Percentiles rank a stretch among this genome's conserved stretches.
phyloP scores from a whole-genome alignment of 2,329 filamentous ascomycete species.

The Venturia pyrina region DNA sequence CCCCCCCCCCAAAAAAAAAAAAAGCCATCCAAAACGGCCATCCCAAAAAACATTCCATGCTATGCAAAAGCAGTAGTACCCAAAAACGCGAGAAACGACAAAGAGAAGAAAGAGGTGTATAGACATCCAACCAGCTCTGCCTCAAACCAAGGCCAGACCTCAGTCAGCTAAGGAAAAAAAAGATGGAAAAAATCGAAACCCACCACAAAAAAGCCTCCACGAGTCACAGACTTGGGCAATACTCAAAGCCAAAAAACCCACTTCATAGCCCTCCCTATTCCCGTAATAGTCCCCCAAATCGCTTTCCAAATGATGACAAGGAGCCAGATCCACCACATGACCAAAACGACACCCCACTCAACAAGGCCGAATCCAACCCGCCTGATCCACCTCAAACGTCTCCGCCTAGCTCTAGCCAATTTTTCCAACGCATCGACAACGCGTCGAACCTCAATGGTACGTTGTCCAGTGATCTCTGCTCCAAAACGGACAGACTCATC shows the following conservation, averaged over 20 bases:
- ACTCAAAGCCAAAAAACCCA: constrained; percentile 70
- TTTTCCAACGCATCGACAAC: constrained; percentile 64
- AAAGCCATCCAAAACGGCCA: too few species aligned
- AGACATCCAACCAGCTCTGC: background rate
- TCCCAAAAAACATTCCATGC: background rate
- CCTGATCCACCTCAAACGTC: constrained; percentile 65
- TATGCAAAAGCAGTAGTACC: background rate
- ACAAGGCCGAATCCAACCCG: constrained; percentile 69
- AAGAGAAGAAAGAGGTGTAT: background rate
- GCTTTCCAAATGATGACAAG: constrained; percentile 68
- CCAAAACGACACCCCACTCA: constrained; percentile 77
- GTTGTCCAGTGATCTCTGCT: constrained; percentile 63
- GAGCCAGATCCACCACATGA: constrained; percentile 94
- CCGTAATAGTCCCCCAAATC: constrained; percentile 52
- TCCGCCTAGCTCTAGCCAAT: constrained; percentile 60
- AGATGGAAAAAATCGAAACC: too few species aligned
- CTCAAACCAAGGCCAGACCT: background rate
- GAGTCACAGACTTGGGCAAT: background rate
- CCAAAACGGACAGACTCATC: constrained; percentile 74
- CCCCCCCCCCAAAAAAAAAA: too few species aligned
- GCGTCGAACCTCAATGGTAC: constrained; percentile 70
- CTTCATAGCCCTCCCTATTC: constrained; percentile 48
- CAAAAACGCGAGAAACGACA: background rate
- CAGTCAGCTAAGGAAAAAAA: too few species aligned
- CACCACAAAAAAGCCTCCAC: too few species aligned